These are phyloP conservation scores for Eremomyces bilateralis DNA, from an alignment of 495 filamentous ascomycete genomes.

Conservation along the genomic window DNA sequence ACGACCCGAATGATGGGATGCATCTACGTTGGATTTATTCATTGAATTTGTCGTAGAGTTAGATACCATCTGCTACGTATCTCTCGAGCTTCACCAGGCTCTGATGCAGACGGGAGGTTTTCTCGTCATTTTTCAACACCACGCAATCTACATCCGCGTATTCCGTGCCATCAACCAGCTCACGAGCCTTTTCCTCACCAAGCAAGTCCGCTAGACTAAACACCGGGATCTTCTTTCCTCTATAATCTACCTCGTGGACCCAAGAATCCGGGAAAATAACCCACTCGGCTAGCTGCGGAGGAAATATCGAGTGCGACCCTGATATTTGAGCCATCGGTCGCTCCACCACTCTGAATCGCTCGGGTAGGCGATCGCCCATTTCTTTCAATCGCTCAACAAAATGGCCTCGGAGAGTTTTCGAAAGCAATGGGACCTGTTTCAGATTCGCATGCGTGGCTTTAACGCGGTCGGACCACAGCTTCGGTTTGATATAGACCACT, in stretches of 20 bases:
- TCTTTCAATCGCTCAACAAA: too few species aligned
- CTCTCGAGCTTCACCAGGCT: background rate
- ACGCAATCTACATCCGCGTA: conserved; percentile 20
- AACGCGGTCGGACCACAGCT: too few species aligned
- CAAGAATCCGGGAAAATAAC: conserved; percentile 6
- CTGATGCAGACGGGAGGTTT: background rate
- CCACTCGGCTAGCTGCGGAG: conserved; percentile 3
- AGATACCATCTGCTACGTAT: background rate
- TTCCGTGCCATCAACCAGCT: conserved; percentile 14
- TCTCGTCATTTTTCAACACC: conserved; percentile 13
- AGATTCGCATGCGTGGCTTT: too few species aligned
- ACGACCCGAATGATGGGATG: too few species aligned
- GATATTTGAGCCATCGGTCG: too few species aligned
- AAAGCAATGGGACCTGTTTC: too few species aligned
- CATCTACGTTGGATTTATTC: too few species aligned
- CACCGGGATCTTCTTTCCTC: conserved; percentile 7
- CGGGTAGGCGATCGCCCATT: too few species aligned
- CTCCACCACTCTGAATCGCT: too few species aligned
- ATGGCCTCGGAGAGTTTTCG: too few species aligned
- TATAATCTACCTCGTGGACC: conserved; percentile 6
- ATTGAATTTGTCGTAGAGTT: too few species aligned
- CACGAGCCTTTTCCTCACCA: conserved; percentile 15
- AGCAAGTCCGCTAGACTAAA: conserved; percentile 11
- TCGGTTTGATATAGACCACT: too few species aligned
- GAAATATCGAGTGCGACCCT: conserved; percentile 2